Conservation (phyloP, 2,329 filamentous ascomycete genomes). For the Colletotrichum chrysophilum region DNA sequence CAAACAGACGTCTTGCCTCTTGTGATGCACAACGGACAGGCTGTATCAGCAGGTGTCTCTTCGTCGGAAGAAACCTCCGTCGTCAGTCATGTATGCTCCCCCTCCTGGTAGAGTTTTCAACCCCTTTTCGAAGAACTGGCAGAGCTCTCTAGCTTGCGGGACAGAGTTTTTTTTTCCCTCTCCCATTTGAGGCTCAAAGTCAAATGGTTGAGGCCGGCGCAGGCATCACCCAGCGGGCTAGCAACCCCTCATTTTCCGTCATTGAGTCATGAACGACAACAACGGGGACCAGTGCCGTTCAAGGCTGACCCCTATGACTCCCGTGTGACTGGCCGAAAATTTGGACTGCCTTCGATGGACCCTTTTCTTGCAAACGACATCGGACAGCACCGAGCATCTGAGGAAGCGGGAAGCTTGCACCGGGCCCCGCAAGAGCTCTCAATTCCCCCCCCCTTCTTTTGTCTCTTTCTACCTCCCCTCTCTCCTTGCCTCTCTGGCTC, state of each 20-base stretch:
- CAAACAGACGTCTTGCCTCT: neutral
- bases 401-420: neutral
- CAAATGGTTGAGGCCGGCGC: neutral
- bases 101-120: neutral
- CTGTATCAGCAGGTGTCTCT: neutral
- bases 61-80: neutral
- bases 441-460: neutral
- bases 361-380: neutral
- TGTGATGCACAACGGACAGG: neutral
- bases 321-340: constrained; percentile 8
- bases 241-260: constrained; percentile 13
- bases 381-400: constrained; percentile 12
- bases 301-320: constrained; percentile 4
- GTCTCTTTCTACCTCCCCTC: neutral
- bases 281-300: neutral
- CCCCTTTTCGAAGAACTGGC: neutral
- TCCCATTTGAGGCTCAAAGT: neutral
- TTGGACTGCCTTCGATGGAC: neutral
- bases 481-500: neutral
- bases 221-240: constrained; percentile 7
- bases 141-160: neutral
- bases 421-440: neutral
- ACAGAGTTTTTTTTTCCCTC: constrained; percentile 4
- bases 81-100: neutral
- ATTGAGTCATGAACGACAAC: constrained; percentile 17